A percentile compares a stretch with the other conserved stretches of the same genome.
Conservation (phyloP, 108 stramenopile genomes). For the Pseudonitzschia multistriata region DNA sequence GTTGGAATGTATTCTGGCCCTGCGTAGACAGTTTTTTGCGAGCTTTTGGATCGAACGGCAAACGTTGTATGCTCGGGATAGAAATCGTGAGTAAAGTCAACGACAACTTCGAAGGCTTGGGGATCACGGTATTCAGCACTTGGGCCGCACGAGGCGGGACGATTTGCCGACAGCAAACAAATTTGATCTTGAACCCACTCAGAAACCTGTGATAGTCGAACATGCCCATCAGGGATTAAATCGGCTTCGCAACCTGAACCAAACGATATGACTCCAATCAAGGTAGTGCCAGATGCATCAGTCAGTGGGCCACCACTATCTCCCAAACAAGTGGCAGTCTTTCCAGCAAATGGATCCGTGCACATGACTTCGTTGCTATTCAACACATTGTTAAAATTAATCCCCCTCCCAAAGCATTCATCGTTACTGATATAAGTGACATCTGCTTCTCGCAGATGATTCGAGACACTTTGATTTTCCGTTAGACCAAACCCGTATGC, state of each 20-base stretch:
- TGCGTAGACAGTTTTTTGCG: constrained; percentile 1
- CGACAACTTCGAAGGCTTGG: background rate
- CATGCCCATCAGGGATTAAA: constrained; percentile 24
- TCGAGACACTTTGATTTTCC: background rate
- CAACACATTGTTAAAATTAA: constrained; percentile 12
- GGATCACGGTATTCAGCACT: background rate
- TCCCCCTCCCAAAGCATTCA: constrained; percentile 7
- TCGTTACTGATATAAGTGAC: constrained; percentile 14
- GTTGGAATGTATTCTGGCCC: constrained; percentile 17
- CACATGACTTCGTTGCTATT: constrained; percentile 24
- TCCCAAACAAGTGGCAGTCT: constrained; percentile 16
- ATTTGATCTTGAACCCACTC: constrained; percentile 41
- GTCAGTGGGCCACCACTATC: constrained; percentile 28
- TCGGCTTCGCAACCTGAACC: constrained; percentile 17
- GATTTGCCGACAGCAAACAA: constrained; percentile 17
- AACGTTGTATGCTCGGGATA: constrained; percentile 25
- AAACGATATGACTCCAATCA: constrained; percentile 23
- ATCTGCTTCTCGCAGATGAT: constrained; percentile 17
- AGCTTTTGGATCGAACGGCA: constrained; percentile 7
- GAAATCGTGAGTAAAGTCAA: constrained; percentile 20
- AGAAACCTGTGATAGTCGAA: constrained; percentile 13
- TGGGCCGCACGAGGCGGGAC: constrained; percentile 2
- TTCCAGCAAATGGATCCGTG: constrained; percentile 10
- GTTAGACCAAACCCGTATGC: constrained; percentile 18
- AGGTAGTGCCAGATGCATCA: background rate